Evolutionary conservation across 495 filamentous ascomycete genomes (phyloP).

Genomic region (Annulohypoxylon moriforme): DNA sequence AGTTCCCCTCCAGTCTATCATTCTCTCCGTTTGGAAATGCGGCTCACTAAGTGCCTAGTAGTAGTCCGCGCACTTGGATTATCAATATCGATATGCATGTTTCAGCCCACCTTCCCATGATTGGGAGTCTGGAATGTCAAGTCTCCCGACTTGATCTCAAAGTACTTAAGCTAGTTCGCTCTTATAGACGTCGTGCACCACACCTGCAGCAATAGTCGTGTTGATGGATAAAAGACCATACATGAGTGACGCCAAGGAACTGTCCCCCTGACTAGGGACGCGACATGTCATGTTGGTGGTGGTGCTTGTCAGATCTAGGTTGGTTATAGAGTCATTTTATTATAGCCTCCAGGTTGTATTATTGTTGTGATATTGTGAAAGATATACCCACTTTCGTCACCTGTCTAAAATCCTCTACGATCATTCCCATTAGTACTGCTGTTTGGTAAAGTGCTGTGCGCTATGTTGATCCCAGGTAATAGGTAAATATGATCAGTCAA

Average conservation of each 20-base stretch:
- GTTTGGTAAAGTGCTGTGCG: neutral
- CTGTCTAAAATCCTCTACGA: constrained; percentile 2
- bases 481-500: constrained; percentile 7
- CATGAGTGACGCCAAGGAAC: neutral
- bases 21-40: constrained; percentile 7
- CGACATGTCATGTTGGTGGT: neutral
- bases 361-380: constrained; percentile 26
- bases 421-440: constrained; percentile 8
- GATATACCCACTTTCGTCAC: constrained; percentile 8
- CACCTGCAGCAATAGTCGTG: constrained; percentile 6
- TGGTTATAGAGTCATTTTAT: constrained; percentile 4
- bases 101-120: constrained; percentile 17
- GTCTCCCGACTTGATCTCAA: constrained; percentile 8
- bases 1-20: neutral
- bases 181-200: constrained; percentile 1
- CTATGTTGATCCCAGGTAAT: neutral
- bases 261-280: constrained; percentile 1
- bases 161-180: neutral
- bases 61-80: neutral
- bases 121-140: neutral
- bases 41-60: constrained; percentile 18
- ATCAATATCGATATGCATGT: constrained; percentile 35
- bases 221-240: neutral
- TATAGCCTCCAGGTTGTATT: constrained; percentile 30
- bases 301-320: neutral